Evolutionary conservation across 306 rosid genomes (phyloP).

Genomic region (Acacia melanoxylon): DNA sequence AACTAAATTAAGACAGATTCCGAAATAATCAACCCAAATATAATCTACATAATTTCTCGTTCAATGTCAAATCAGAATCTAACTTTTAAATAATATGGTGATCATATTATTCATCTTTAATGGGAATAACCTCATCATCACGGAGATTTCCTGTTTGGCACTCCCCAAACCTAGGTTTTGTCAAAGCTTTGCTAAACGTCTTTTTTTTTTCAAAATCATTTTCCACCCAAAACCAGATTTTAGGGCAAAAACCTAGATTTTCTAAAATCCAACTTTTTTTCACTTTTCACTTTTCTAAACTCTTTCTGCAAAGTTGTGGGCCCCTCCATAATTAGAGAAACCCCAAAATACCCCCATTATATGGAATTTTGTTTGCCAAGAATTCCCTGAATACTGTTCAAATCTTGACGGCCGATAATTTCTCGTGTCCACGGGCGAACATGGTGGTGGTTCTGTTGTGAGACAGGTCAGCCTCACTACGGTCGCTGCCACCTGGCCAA

Average conservation of each 20-base stretch:
- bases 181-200: too few species aligned
- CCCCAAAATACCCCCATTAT: too few species aligned
- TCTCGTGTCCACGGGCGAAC: conserved; percentile 69
- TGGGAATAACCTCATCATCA: background rate
- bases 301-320: too few species aligned
- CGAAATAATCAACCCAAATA: background rate
- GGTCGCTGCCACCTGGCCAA: conserved; percentile 89
- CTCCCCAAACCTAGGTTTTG: too few species aligned
- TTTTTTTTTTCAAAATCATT: too few species aligned
- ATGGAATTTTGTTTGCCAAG: conserved; percentile 43
- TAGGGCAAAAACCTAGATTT: too few species aligned
- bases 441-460: conserved; percentile 66
- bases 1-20: background rate
- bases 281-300: too few species aligned
- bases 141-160: too few species aligned
- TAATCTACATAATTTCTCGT: background rate
- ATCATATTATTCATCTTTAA: conserved; percentile 2
- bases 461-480: conserved; percentile 87
- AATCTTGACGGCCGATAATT: conserved; percentile 73
- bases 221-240: too few species aligned
- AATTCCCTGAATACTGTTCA: conserved; percentile 75
- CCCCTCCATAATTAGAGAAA: too few species aligned
- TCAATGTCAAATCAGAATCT: conserved; percentile 22
- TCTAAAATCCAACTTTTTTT: too few species aligned
- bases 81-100: background rate